These are phyloP conservation scores for Infundibulicybe gibba DNA, from an alignment of 768 basidiomycete species.

Conservation along the genomic window DNA sequence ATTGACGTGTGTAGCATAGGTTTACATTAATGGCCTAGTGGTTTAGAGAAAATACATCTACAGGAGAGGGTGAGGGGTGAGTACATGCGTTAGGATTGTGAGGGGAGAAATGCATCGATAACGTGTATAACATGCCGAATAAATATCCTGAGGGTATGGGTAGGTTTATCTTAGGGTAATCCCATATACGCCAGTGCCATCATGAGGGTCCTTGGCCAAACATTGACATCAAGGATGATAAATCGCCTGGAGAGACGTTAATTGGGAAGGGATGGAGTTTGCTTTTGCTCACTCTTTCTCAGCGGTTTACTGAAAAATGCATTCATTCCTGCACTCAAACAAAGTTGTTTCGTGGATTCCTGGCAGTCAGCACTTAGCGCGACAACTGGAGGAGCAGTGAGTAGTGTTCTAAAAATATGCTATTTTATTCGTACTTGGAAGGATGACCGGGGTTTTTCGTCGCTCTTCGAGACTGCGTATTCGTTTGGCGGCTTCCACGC, in stretches of 20 bases:
- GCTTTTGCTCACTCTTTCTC: slow-evolving; percentile 40
- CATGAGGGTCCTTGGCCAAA: slow-evolving; percentile 32
- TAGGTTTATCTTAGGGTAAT: neutral
- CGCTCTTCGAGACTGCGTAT: slow-evolving; percentile 56
- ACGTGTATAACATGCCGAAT: neutral
- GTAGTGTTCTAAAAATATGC: too few relatives aligned
- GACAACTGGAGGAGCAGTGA: slow-evolving; percentile 39
- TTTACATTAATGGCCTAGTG: too few relatives aligned
- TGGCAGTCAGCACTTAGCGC: slow-evolving; percentile 77
- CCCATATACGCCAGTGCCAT: neutral
- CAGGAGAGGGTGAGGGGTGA: too few relatives aligned
- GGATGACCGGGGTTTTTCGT: slow-evolving; percentile 40
- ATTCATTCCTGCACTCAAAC: slow-evolving; percentile 79
- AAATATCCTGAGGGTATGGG: neutral
- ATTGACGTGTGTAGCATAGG: too few relatives aligned
- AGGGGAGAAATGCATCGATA: neutral
- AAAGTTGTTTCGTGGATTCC: slow-evolving; percentile 71
- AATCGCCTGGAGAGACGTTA: slow-evolving; percentile 35
- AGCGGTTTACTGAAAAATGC: slow-evolving; percentile 73
- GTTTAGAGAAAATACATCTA: too few relatives aligned
- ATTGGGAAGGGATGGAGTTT: neutral
- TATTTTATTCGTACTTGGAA: slow-evolving; percentile 48
- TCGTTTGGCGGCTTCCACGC: slow-evolving; percentile 70
- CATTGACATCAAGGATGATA: slow-evolving; percentile 50
- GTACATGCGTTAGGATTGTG: neutral